Evolutionary conservation across 2,329 filamentous ascomycete genomes (phyloP).

Genomic region (Bipolaris sorokiniana): DNA sequence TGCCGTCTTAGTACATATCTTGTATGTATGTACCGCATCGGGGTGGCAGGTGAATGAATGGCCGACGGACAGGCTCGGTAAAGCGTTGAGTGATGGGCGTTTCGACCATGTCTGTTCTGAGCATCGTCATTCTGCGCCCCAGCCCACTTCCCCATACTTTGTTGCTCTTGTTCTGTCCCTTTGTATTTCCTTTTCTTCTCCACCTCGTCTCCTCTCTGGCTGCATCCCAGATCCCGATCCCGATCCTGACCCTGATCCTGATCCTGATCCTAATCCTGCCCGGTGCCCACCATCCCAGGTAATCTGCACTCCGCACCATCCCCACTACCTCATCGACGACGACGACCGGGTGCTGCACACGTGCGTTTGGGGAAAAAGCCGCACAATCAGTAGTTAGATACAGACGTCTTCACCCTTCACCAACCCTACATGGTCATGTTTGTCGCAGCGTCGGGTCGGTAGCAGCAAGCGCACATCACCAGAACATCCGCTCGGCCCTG

Average conservation of each 20-base stretch:
- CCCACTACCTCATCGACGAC: conserved; percentile 1
- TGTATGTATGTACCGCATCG: neutral
- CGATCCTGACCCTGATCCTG: too few relatives aligned
- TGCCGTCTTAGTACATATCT: too few relatives aligned
- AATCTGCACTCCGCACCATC: neutral
- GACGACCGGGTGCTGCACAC: neutral
- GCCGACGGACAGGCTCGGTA: neutral
- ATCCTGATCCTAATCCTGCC: neutral
- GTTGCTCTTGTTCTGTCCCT: conserved; percentile 1
- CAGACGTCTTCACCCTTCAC: neutral
- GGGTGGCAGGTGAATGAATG: conserved; percentile 2
- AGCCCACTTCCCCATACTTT: conserved; percentile 10
- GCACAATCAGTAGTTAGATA: neutral
- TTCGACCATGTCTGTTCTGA: conserved; percentile 9
- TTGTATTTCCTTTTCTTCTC: conserved; percentile 2
- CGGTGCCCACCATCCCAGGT: neutral
- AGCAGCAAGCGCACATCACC: conserved; percentile 10
- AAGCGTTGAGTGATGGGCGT: conserved; percentile 5
- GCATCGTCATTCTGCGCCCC: conserved; percentile 15
- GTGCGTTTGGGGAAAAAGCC: neutral
- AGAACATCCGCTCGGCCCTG: conserved; percentile 11
- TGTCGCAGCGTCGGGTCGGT: neutral
- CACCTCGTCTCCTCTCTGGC: neutral
- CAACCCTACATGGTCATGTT: neutral
- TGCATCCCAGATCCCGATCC: neutral